phyloP scores from a whole-genome alignment of 139 green algal genomes.

The Chlorella vulgaris region DNA sequence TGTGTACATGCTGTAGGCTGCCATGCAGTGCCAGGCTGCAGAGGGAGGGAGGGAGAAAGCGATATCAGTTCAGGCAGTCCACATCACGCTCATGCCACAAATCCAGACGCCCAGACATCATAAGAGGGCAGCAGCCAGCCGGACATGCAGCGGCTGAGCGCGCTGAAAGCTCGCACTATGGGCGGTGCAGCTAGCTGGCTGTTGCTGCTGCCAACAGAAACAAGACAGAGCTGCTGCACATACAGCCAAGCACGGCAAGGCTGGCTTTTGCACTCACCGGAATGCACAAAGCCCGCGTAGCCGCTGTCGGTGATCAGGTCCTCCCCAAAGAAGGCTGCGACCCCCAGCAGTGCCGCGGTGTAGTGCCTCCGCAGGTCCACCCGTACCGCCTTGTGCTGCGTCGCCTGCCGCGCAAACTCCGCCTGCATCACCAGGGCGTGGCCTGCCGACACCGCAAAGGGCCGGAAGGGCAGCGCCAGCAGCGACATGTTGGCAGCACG shows the following conservation, averaged over 20 bases:
- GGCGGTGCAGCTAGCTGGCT: too few relatives aligned
- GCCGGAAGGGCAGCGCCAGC: slow-evolving; percentile 67
- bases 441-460: slow-evolving; percentile 55
- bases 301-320: slow-evolving; percentile 24
- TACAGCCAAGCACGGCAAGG: slow-evolving; percentile 24
- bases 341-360: slow-evolving; percentile 44
- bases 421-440: slow-evolving; percentile 51
- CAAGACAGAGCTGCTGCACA: slow-evolving; percentile 36
- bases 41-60: too few relatives aligned
- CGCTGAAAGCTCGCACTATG: too few relatives aligned
- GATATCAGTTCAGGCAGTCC: background rate
- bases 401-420: slow-evolving; percentile 35
- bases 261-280: too few relatives aligned
- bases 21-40: slow-evolving; percentile 66
- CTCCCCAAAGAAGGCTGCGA: slow-evolving; percentile 62
- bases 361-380: slow-evolving; percentile 59
- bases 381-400: slow-evolving; percentile 38
- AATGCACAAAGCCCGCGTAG: background rate
- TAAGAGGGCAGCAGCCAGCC: background rate
- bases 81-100: too few relatives aligned
- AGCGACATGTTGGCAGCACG: slow-evolving; percentile 47
- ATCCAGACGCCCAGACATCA: too few relatives aligned
- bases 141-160: too few relatives aligned
- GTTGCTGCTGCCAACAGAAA: slow-evolving; percentile 37
- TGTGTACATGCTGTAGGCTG: slow-evolving; percentile 37